Percentiles rank a stretch among this genome's conserved stretches.
phyloP scores from a whole-genome alignment of 2,329 filamentous ascomycete genomes.

The Stemphylium vesicarium region DNA sequence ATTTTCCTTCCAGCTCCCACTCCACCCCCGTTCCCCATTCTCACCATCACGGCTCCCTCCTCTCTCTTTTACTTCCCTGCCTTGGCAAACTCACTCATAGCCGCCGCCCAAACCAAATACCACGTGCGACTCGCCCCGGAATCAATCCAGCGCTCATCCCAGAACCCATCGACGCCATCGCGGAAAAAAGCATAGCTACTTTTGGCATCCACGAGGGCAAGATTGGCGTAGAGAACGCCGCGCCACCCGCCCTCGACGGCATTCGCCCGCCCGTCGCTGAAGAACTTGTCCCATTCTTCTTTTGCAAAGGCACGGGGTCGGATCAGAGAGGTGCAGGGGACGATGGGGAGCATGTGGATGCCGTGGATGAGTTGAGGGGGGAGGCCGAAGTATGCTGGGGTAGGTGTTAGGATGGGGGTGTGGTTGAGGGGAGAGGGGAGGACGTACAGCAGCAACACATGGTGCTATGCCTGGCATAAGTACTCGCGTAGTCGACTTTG shows the following conservation, averaged over 20 bases:
- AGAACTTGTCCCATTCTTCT: constrained; percentile 72
- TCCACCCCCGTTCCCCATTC: neutral
- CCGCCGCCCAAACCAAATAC: constrained; percentile 44
- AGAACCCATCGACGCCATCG: constrained; percentile 62
- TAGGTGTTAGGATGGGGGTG: too few relatives aligned
- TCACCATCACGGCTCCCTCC: neutral
- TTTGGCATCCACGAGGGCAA: constrained; percentile 75
- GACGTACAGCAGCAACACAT: constrained; percentile 6
- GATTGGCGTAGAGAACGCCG: constrained; percentile 82
- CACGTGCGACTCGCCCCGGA: constrained; percentile 67
- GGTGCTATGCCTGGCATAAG: constrained; percentile 69
- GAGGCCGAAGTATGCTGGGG: constrained; percentile 73
- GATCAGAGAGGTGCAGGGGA: constrained; percentile 71
- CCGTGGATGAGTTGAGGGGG: constrained; percentile 71
- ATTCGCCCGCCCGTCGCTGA: constrained; percentile 68
- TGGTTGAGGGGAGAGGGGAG: too few relatives aligned
- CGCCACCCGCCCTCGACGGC: constrained; percentile 73
- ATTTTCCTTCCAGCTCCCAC: neutral
- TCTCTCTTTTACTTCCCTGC: neutral
- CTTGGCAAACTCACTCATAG: constrained; percentile 28
- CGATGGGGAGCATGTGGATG: constrained; percentile 83
- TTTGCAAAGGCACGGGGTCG: constrained; percentile 73
- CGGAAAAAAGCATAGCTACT: constrained; percentile 78
- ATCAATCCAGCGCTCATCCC: constrained; percentile 71
- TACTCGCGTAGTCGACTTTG: constrained; percentile 91